Percentiles rank a stretch among this genome's conserved stretches.
phyloP scores from a whole-genome alignment of 208 protist species.

The Leishmania braziliensis region DNA sequence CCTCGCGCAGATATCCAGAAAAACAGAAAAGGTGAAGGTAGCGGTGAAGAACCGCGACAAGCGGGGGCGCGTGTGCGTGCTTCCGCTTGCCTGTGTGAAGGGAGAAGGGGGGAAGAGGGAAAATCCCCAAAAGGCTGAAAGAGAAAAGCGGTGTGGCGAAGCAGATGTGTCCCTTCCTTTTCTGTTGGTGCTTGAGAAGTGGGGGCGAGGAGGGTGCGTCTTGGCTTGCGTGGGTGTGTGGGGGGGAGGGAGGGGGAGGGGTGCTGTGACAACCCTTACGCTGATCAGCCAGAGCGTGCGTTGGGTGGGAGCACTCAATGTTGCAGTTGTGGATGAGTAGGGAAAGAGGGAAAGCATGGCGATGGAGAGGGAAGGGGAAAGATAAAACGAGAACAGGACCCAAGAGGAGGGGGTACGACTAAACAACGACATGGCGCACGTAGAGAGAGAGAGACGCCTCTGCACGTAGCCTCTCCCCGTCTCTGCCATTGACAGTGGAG shows the following conservation, averaged over 20 bases:
- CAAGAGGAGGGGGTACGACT: not conserved
- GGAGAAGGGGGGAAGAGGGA: not conserved
- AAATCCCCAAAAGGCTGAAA: not conserved
- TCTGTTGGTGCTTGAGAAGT: not conserved
- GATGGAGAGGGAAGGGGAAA: not conserved
- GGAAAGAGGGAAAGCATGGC: slow-evolving; percentile 3
- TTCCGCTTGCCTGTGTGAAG: not conserved
- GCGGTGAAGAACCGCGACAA: not conserved
- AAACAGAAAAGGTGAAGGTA: not conserved
- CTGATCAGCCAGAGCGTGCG: not conserved
- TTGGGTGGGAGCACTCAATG: not conserved
- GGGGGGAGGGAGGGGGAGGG: not conserved
- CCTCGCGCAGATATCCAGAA: not conserved
- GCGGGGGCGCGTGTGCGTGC: not conserved
- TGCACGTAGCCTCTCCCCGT: not conserved
- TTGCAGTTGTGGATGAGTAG: not conserved
- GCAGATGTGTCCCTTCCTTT: not conserved
- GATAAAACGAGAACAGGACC: too few species aligned
- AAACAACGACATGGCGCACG: not conserved
- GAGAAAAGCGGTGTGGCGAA: not conserved
- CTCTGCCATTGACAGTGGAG: not conserved
- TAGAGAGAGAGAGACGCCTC: not conserved
- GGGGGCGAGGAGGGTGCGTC: not conserved
- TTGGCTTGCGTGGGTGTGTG: not conserved
- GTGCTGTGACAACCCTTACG: not conserved